Conservation (phyloP, 352 stramenopile genomes). For the Phytophthora idaei region DNA sequence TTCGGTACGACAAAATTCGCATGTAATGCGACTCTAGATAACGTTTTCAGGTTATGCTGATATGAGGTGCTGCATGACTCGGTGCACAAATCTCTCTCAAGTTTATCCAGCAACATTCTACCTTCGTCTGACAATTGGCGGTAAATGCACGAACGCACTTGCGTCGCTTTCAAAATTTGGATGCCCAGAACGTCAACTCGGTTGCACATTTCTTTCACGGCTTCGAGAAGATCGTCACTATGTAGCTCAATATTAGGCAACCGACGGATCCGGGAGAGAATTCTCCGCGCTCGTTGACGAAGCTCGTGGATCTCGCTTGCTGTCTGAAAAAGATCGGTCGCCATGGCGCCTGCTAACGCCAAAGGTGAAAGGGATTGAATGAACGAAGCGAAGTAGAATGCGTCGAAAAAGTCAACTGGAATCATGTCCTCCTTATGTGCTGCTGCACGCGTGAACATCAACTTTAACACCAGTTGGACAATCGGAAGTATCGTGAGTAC, state of each 20-base stretch:
- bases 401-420: constrained; percentile 29
- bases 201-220: neutral
- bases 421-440: constrained; percentile 31
- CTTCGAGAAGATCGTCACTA: neutral
- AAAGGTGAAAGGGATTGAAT: constrained; percentile 13
- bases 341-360: constrained; percentile 2
- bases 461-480: constrained; percentile 12
- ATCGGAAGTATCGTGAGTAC: constrained; percentile 18
- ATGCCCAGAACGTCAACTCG: neutral
- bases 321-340: constrained; percentile 8
- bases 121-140: constrained; percentile 9
- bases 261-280: constrained; percentile 1
- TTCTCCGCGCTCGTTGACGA: constrained; percentile 4
- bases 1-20: neutral
- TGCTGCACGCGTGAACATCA: constrained; percentile 6
- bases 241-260: neutral
- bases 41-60: constrained; percentile 8
- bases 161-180: neutral
- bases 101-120: neutral
- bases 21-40: neutral
- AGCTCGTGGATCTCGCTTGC: constrained; percentile 14
- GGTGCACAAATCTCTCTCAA: neutral
- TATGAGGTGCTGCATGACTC: neutral
- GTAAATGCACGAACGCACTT: constrained; percentile 19
- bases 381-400: constrained; percentile 21